Base-by-base conservation (phyloP, 768 basidiomycete species). In the Trametes cinnabarina region DNA sequence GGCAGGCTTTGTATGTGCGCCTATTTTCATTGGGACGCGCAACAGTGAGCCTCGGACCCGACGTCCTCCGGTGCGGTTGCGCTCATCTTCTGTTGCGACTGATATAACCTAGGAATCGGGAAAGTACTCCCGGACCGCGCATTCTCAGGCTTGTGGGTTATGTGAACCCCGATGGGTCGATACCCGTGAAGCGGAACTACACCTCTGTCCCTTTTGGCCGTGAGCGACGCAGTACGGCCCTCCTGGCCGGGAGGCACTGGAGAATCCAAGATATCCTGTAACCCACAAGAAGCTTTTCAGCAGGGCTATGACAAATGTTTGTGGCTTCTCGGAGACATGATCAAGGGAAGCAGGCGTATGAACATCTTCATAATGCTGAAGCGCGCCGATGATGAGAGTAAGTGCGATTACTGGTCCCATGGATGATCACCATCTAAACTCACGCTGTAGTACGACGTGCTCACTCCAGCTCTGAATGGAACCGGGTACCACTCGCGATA, bases 401-500 rank as follows among this genome's bases (percentile, higher is more conserved):
- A 2, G 15, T 20, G 30, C 30, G 7, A 6, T 7, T 7, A 32
- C 30, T 32, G 6, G 7, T 32, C 6, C 30, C 7, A 6, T 32
- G 6, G 30, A 6, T 32, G 30, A 7, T 32, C 30, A 32, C 19
- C 41, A 20, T 22, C 20, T 22, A 7, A 20, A 7, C 41, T 42
- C 19, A 42, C 41, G 4, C 6, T 14, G 32, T 3, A 11, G 15
- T 35, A 83, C 58, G 93, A 97, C 69, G 77, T 97, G 49, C 77
- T 92, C 60, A 97, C 95, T 0, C 91, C 94, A 2, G 88, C 92
- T 12, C 75, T 97, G 58, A 92, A 90, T 67, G 94, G 94, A 48
- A 88, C 91, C 72, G 1, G 93, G 95, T 46, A 84, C 97, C 19
- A 97, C 94, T 6, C 86, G 94, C 60, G 88, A 90, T 64, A 93